These are phyloP conservation scores for Naumovozyma castellii DNA, from an alignment of 805 yeast species.

Conservation along the genomic window DNA sequence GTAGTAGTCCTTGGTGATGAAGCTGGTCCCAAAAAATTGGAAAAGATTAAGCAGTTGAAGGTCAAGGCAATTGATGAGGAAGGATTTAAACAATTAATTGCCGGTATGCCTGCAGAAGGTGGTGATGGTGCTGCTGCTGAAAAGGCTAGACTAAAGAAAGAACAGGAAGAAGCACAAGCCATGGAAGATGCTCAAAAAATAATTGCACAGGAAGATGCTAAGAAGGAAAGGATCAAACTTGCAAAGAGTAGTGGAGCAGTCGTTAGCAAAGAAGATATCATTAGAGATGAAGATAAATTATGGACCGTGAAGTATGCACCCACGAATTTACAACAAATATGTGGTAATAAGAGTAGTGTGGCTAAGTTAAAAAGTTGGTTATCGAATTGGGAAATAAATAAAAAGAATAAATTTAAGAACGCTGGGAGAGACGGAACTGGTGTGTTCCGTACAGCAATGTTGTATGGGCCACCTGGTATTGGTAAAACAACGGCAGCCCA, in stretches of 20 bases:
- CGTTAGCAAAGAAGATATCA: slow-evolving; percentile 11
- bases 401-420: slow-evolving; percentile 45
- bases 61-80: slow-evolving; percentile 80
- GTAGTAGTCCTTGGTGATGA: slow-evolving; percentile 88
- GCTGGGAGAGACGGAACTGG: slow-evolving; percentile 60
- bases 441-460: slow-evolving; percentile 68
- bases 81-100: slow-evolving; percentile 68
- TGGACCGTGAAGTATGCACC: slow-evolving; percentile 98
- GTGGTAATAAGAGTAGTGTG: slow-evolving; percentile 82
- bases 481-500: slow-evolving; percentile 82
- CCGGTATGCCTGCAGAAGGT: slow-evolving; percentile 83
- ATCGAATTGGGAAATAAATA: slow-evolving; percentile 55
- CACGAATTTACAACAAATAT: slow-evolving; percentile 56
- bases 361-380: slow-evolving; percentile 66
- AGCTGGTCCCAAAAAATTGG: slow-evolving; percentile 93
- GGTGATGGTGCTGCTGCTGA: slow-evolving; percentile 76
- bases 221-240: slow-evolving; percentile 18
- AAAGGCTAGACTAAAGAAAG: slow-evolving; percentile 58
- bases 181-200: slow-evolving; percentile 42
- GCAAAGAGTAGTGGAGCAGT: slow-evolving; percentile 21
- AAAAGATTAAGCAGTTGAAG: slow-evolving; percentile 60
- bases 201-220: slow-evolving; percentile 38
- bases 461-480: slow-evolving; percentile 82
- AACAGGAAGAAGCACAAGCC: slow-evolving; percentile 54
- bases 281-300: slow-evolving; percentile 44